These are phyloP conservation scores for Immersiella caudata DNA, from an alignment of 495 filamentous ascomycete species.

Conservation along the genomic window DNA sequence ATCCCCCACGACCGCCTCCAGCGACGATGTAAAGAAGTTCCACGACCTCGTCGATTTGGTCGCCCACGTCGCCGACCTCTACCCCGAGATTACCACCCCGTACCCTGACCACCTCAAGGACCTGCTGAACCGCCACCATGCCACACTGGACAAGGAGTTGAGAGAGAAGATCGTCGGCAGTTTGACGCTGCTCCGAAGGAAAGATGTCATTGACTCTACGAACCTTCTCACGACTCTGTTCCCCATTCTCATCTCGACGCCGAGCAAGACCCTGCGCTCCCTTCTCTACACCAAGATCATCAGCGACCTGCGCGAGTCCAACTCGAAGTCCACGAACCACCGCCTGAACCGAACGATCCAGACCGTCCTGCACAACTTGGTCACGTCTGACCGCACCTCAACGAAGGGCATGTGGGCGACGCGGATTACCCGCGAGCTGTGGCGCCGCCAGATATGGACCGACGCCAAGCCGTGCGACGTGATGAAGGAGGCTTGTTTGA, in stretches of 20 bases:
- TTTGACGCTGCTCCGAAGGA: constrained; percentile 82
- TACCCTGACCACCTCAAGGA: constrained; percentile 83
- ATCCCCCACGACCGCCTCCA: constrained; percentile 73
- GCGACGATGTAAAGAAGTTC: constrained; percentile 75
- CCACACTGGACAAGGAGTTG: constrained; percentile 74
- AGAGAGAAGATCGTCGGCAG: constrained; percentile 94
- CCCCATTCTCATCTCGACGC: constrained; percentile 76
- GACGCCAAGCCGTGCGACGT: constrained; percentile 83
- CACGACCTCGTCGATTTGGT: constrained; percentile 81
- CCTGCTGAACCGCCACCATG: constrained; percentile 79
- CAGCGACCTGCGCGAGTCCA: constrained; percentile 82
- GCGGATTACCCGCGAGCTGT: constrained; percentile 44
- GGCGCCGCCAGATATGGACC: constrained; percentile 46
- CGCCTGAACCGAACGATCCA: constrained; percentile 90
- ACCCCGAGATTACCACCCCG: constrained; percentile 71
- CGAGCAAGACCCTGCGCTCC: constrained; percentile 81
- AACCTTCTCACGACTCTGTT: constrained; percentile 85
- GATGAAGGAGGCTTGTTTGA: constrained; percentile 86
- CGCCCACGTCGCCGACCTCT: constrained; percentile 91
- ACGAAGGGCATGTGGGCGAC: constrained; percentile 89
- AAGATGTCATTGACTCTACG: constrained; percentile 85
- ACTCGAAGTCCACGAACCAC: constrained; percentile 85
- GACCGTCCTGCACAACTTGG: constrained; percentile 86
- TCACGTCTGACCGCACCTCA: constrained; percentile 80
- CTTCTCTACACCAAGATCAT: constrained; percentile 90